phyloP scores from a whole-genome alignment of 2,329 filamentous ascomycete genomes.

The Exophiala sp. region DNA sequence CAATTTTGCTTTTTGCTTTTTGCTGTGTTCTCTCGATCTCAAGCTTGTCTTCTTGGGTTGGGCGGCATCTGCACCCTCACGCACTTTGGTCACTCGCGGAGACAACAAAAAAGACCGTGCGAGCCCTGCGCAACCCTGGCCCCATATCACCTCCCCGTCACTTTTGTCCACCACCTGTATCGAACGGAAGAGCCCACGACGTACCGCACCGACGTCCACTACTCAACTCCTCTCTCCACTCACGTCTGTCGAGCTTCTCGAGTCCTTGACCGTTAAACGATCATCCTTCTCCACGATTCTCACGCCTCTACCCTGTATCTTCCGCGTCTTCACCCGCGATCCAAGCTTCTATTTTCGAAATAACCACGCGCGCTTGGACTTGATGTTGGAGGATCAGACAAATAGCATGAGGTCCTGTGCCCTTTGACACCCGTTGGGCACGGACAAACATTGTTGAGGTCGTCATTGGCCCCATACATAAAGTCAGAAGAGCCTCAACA shows the following conservation, averaged over 20 bases:
- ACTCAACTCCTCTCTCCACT: slow-evolving; percentile 3
- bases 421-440: slow-evolving; percentile 8
- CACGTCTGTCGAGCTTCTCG: slow-evolving; percentile 1
- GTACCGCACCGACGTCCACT: neutral
- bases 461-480: slow-evolving; percentile 2
- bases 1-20: too few relatives aligned
- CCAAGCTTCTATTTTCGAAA: slow-evolving; percentile 6
- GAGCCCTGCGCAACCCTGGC: neutral
- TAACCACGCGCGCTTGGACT: neutral
- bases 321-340: slow-evolving; percentile 6
- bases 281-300: neutral
- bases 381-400: slow-evolving; percentile 1
- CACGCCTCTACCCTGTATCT: slow-evolving; percentile 8
- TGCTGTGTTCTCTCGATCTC: neutral
- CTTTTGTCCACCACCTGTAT: neutral
- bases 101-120: neutral
- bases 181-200: neutral
- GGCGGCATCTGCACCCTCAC: neutral
- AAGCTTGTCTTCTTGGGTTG: neutral
- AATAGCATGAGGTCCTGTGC: slow-evolving; percentile 6
- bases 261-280: neutral
- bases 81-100: neutral
- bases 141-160: neutral
- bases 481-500: slow-evolving; percentile 5
- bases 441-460: neutral